phyloP scores from a whole-genome alignment of 495 filamentous ascomycete species.

The Penicillium paxilli region DNA sequence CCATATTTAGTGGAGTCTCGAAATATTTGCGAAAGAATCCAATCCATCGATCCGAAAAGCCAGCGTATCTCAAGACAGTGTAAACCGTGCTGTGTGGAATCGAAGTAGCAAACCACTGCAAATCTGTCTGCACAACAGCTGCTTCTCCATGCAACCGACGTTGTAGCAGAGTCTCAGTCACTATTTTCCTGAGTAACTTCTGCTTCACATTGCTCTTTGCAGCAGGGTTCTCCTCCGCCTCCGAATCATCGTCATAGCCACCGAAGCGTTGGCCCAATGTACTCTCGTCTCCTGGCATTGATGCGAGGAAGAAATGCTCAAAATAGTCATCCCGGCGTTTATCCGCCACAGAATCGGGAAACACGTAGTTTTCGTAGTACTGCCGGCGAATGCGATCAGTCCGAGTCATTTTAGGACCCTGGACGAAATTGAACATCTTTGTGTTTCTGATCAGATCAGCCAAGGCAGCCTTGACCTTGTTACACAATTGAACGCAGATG shows the following conservation, averaged over 20 bases:
- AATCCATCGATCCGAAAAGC: conserved; percentile 51
- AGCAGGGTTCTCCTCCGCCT: conserved; percentile 24
- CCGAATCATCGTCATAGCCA: conserved; percentile 19
- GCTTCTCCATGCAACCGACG: conserved; percentile 50
- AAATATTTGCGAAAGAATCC: conserved; percentile 58
- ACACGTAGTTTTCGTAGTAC: conserved; percentile 6
- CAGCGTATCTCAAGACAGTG: conserved; percentile 51
- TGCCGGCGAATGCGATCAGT: conserved; percentile 21
- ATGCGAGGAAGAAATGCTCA: conserved; percentile 43
- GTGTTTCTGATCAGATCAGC: conserved; percentile 36
- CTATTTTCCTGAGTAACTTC: conserved; percentile 53
- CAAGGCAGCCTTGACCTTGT: conserved; percentile 49
- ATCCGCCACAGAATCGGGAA: conserved; percentile 9
- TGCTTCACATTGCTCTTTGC: conserved; percentile 46
- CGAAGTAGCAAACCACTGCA: conserved; percentile 48
- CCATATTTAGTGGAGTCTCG: conserved; percentile 51
- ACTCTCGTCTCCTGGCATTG: conserved; percentile 28
- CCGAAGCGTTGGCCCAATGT: conserved; percentile 15
- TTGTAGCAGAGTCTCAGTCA: conserved; percentile 54
- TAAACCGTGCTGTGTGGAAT: conserved; percentile 58
- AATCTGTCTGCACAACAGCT: conserved; percentile 55
- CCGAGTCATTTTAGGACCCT: conserved; percentile 15
- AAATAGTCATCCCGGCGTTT: conserved; percentile 26
- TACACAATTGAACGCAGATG: conserved; percentile 56
- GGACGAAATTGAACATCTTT: conserved; percentile 44